phyloP scores from a whole-genome alignment of 768 basidiomycete genomes.

The Rubroboletus satanas region DNA sequence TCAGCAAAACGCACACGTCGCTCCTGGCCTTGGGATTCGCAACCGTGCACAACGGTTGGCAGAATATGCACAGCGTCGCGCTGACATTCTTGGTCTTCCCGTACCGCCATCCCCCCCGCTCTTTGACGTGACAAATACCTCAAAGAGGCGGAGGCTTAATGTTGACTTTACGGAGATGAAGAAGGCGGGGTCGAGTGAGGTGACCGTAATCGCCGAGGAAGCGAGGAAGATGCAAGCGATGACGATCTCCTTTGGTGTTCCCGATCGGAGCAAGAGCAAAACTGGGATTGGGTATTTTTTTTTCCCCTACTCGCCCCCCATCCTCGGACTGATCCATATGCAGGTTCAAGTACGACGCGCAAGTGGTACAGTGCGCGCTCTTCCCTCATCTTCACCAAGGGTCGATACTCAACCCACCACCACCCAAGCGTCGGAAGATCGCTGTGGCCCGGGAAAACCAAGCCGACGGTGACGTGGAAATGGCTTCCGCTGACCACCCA shows the following conservation, averaged over 20 bases:
- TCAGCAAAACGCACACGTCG: constrained; percentile 51
- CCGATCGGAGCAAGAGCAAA: constrained; percentile 28
- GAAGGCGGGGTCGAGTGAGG: constrained; percentile 22
- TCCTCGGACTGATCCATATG: background rate
- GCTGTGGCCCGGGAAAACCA: constrained; percentile 5
- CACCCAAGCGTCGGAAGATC: constrained; percentile 29
- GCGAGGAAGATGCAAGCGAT: constrained; percentile 40
- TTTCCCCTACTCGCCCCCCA: background rate
- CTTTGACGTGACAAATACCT: constrained; percentile 34
- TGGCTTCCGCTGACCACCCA: constrained; percentile 9
- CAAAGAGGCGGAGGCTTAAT: constrained; percentile 25
- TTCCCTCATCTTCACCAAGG: constrained; percentile 36
- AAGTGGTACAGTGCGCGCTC: constrained; percentile 39
- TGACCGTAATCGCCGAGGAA: constrained; percentile 32
- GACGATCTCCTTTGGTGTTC: constrained; percentile 48
- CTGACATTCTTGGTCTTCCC: constrained; percentile 37
- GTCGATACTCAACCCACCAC: constrained; percentile 13
- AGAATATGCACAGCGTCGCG: constrained; percentile 63
- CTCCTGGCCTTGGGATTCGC: constrained; percentile 50
- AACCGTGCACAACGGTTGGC: constrained; percentile 64
- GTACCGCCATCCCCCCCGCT: constrained; percentile 28
- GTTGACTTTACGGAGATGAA: constrained; percentile 23
- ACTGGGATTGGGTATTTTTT: constrained; percentile 44
- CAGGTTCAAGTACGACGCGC: constrained; percentile 54
- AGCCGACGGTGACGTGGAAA: constrained; percentile 4